Evolutionary conservation across 192 early-diverging fungal species (phyloP).

Genomic region (Kappamyces sp.): DNA sequence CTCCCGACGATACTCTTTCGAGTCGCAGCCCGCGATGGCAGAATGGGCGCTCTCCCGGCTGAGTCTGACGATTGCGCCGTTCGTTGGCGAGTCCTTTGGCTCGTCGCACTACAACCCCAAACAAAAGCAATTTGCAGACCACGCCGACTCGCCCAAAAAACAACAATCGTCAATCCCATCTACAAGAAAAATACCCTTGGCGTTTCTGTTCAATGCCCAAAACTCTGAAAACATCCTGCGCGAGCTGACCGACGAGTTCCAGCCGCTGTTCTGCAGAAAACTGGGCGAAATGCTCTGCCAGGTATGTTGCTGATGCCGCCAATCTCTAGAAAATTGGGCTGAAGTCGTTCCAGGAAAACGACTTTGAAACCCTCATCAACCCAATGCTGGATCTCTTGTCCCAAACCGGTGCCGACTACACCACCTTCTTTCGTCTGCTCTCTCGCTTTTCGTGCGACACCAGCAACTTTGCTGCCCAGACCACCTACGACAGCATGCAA

Average conservation of each 20-base stretch:
- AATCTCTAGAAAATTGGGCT: slow-evolving; percentile 26
- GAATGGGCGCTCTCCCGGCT: slow-evolving; percentile 20
- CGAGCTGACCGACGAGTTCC: slow-evolving; percentile 17
- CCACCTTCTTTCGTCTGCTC: slow-evolving; percentile 57
- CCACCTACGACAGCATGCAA: slow-evolving; percentile 2
- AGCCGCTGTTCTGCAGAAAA: slow-evolving; percentile 8
- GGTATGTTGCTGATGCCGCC: background rate
- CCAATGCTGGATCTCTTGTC: slow-evolving; percentile 61
- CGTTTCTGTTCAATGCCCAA: slow-evolving; percentile 13
- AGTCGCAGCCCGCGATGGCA: slow-evolving; percentile 16
- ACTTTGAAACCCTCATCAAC: slow-evolving; percentile 46
- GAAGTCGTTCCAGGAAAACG: slow-evolving; percentile 19
- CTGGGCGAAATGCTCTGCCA: slow-evolving; percentile 4
- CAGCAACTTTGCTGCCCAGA: background rate
- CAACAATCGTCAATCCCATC: slow-evolving; percentile 7
- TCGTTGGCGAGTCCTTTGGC: slow-evolving; percentile 13
- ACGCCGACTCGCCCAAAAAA: background rate
- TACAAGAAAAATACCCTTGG: background rate
- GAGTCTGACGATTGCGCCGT: slow-evolving; percentile 5
- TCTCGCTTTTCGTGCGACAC: slow-evolving; percentile 29
- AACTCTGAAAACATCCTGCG: slow-evolving; percentile 21
- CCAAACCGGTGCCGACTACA: slow-evolving; percentile 55
- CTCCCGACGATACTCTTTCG: slow-evolving; percentile 13
- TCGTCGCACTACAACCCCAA: background rate
- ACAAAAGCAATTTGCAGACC: too few species aligned